Conservation (phyloP, 768 basidiomycete species). For the Piloderma croceum region DNA sequence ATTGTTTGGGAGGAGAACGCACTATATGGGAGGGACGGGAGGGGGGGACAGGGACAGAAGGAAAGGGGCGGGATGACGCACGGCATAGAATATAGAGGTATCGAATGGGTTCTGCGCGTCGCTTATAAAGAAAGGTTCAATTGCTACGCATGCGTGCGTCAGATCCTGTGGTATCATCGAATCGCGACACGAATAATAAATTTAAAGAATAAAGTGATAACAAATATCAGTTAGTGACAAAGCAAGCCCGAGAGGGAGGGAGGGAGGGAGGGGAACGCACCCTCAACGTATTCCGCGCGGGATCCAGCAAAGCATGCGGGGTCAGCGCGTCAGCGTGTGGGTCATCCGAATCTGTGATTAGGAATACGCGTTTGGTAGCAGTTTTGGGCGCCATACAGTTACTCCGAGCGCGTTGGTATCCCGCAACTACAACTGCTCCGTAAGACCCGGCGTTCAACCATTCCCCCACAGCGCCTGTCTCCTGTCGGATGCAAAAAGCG, state of each 20-base stretch:
- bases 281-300: constrained; percentile 65
- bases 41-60: neutral
- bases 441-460: too few species aligned
- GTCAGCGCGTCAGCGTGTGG: constrained; percentile 56
- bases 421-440: too few species aligned
- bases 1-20: constrained; percentile 52
- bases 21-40: constrained; percentile 32
- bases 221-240: neutral
- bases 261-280: constrained; percentile 33
- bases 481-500: too few species aligned
- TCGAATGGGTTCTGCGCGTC: constrained; percentile 64
- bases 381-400: constrained; percentile 86
- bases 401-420: too few species aligned
- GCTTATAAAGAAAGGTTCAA: constrained; percentile 89
- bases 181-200: neutral
- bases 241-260: neutral
- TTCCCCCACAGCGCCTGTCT: too few species aligned
- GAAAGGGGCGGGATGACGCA: constrained; percentile 28
- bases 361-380: constrained; percentile 87
- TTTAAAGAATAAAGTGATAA: neutral
- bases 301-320: constrained; percentile 57
- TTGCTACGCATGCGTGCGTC: constrained; percentile 65
- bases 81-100: constrained; percentile 71
- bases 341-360: constrained; percentile 87
- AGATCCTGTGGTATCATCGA: constrained; percentile 53